These are phyloP conservation scores for Starmerella davenportii DNA, from an alignment of 805 yeast genomes.

Conservation along the genomic window DNA sequence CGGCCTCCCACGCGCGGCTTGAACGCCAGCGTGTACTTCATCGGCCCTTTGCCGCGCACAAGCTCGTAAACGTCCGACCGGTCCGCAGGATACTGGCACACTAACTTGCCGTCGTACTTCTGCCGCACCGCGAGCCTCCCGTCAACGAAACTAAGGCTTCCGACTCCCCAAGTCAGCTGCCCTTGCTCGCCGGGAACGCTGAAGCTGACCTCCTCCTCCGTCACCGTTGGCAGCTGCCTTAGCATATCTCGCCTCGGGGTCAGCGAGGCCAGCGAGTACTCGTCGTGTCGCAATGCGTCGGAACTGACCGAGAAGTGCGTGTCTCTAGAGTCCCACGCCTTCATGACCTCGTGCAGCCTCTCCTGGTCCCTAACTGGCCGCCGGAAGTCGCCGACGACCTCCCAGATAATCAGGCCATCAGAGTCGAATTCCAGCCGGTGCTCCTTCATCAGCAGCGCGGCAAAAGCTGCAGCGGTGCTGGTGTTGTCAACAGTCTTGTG, in stretches of 20 bases:
- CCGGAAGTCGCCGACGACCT: constrained; percentile 14
- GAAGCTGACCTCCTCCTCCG: constrained; percentile 11
- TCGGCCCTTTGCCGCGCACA: constrained; percentile 13
- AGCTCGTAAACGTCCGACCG: constrained; percentile 14
- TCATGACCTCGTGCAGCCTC: constrained; percentile 11
- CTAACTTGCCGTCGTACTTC: constrained; percentile 12
- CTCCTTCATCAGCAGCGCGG: constrained; percentile 15
- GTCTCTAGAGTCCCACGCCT: constrained; percentile 12
- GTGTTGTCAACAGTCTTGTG: constrained; percentile 7
- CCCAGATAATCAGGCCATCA: constrained; percentile 20
- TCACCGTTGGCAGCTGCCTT: constrained; percentile 12
- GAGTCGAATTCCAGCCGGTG: constrained; percentile 20
- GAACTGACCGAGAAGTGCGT: constrained; percentile 14
- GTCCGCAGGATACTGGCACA: constrained; percentile 7
- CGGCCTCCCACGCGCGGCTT: constrained; percentile 15
- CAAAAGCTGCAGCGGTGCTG: constrained; percentile 10
- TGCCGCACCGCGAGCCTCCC: constrained; percentile 11
- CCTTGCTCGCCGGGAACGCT: constrained; percentile 1
- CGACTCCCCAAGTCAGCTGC: constrained; percentile 9
- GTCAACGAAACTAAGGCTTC: constrained; percentile 5
- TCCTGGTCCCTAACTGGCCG: constrained; percentile 20
- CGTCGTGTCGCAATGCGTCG: constrained; percentile 15
- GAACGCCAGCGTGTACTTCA: constrained; percentile 13
- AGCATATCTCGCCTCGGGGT: constrained; percentile 21
- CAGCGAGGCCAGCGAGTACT: constrained; percentile 19